phyloP scores from a whole-genome alignment of 1,284 basidiomycete species.

The Marasmius tenuissimus region DNA sequence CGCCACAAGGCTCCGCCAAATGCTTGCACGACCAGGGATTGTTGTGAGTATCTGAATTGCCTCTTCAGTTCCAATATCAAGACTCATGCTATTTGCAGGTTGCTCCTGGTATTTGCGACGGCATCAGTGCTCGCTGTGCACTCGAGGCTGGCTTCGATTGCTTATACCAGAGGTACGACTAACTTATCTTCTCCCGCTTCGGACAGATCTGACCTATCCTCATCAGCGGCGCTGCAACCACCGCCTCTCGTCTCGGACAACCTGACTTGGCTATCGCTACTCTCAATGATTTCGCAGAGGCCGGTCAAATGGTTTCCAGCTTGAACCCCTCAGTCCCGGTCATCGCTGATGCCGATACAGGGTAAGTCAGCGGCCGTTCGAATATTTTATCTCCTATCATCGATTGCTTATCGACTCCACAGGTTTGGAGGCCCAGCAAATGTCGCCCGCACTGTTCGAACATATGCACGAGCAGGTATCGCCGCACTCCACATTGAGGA shows the following conservation, averaged over 20 bases:
- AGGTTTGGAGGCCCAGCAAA: constrained; percentile 78
- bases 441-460: constrained; percentile 73
- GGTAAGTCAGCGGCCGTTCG: constrained; percentile 33
- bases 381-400: background rate
- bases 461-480: constrained; percentile 72
- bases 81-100: constrained; percentile 35
- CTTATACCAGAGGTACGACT: constrained; percentile 66
- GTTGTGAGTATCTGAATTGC: constrained; percentile 47
- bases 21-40: constrained; percentile 75
- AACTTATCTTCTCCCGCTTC: background rate
- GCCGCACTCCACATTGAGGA: constrained; percentile 83
- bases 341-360: constrained; percentile 83
- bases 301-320: constrained; percentile 65
- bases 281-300: constrained; percentile 74
- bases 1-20: constrained; percentile 69
- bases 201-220: background rate
- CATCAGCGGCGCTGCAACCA: constrained; percentile 54
- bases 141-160: constrained; percentile 77
- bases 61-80: background rate
- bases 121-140: constrained; percentile 77
- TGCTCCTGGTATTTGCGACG: constrained; percentile 80
- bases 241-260: constrained; percentile 68
- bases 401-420: background rate
- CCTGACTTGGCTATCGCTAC: constrained; percentile 81
- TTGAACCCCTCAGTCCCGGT: constrained; percentile 65